Percentiles rank a stretch among this genome's conserved stretches.
phyloP scores from a whole-genome alignment of 2,329 filamentous ascomycete genomes.

The Beauveria medogensis region DNA sequence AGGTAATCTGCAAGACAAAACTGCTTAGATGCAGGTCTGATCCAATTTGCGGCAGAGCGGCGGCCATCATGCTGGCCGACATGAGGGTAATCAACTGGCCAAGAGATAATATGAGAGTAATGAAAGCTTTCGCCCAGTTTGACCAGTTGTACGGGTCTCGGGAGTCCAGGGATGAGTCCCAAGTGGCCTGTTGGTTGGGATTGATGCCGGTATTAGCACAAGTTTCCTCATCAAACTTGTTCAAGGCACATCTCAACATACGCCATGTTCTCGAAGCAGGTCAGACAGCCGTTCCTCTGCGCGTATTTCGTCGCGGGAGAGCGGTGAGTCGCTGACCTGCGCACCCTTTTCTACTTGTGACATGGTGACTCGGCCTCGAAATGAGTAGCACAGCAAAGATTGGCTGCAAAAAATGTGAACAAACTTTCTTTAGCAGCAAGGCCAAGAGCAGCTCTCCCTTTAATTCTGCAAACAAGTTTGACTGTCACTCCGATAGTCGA shows the following conservation, averaged over 20 bases:
- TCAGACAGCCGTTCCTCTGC: neutral
- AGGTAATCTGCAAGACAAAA: slow-evolving; percentile 21
- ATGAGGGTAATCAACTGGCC: slow-evolving; percentile 27
- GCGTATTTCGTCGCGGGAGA: neutral
- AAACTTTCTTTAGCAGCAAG: no score
- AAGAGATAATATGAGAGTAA: slow-evolving; percentile 23
- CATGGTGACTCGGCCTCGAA: neutral
- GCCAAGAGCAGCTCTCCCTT: neutral
- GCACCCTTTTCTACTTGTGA: neutral
- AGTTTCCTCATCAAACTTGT: neutral
- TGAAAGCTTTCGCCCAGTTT: slow-evolving; percentile 13
- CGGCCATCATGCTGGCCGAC: slow-evolving; percentile 28
- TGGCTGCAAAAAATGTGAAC: no score
- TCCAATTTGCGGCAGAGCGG: slow-evolving; percentile 25
- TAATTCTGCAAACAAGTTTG: no score
- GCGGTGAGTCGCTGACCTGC: neutral
- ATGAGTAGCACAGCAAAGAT: neutral
- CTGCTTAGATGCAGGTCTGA: slow-evolving; percentile 21
- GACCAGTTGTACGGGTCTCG: slow-evolving; percentile 60
- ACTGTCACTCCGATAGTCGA: no score
- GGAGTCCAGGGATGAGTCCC: slow-evolving; percentile 45
- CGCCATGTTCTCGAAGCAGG: neutral
- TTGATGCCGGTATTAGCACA: neutral
- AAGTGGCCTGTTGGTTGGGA: slow-evolving; percentile 21
- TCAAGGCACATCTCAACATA: neutral